Conservation (phyloP, 495 filamentous ascomycete species). For the Hypoxylon trugodes region DNA sequence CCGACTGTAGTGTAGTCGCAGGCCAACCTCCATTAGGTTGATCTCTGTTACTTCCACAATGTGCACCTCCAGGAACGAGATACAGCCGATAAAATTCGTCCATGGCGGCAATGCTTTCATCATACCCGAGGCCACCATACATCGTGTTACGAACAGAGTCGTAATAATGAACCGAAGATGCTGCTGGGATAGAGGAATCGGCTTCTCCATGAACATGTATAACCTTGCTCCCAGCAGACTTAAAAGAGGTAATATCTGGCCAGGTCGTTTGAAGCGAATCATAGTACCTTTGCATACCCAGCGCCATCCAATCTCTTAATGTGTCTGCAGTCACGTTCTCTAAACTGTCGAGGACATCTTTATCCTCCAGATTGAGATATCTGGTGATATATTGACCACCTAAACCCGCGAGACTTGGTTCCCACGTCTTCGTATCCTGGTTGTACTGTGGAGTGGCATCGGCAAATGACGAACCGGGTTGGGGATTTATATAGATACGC, state of each 20-base stretch:
- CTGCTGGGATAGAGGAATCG: conserved; percentile 57
- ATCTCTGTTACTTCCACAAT: conserved; percentile 53
- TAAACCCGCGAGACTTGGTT: conserved; percentile 45
- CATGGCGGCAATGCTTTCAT: conserved; percentile 46
- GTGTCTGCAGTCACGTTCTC: conserved; percentile 60
- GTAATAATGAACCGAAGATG: conserved; percentile 57
- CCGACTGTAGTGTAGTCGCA: conserved; percentile 50
- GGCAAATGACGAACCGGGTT: conserved; percentile 50
- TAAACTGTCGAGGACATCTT: conserved; percentile 48
- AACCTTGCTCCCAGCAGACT: conserved; percentile 59
- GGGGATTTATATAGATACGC: conserved; percentile 58
- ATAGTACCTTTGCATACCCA: conserved; percentile 47
- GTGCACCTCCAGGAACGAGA: conserved; percentile 60
- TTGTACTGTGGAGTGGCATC: conserved; percentile 58
- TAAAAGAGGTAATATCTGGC: conserved; percentile 56
- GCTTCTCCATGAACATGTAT: conserved; percentile 62
- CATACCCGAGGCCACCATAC: conserved; percentile 53
- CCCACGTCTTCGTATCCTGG: conserved; percentile 48
- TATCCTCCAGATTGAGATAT: conserved; percentile 46
- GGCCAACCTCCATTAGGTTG: conserved; percentile 56
- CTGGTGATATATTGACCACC: conserved; percentile 51
- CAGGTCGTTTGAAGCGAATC: conserved; percentile 58
- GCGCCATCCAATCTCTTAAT: conserved; percentile 55
- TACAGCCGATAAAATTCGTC: conserved; percentile 62
- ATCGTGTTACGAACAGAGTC: conserved; percentile 60